Base-by-base conservation (phyloP, 768 basidiomycete genomes). In the Termitomyces sp. region DNA sequence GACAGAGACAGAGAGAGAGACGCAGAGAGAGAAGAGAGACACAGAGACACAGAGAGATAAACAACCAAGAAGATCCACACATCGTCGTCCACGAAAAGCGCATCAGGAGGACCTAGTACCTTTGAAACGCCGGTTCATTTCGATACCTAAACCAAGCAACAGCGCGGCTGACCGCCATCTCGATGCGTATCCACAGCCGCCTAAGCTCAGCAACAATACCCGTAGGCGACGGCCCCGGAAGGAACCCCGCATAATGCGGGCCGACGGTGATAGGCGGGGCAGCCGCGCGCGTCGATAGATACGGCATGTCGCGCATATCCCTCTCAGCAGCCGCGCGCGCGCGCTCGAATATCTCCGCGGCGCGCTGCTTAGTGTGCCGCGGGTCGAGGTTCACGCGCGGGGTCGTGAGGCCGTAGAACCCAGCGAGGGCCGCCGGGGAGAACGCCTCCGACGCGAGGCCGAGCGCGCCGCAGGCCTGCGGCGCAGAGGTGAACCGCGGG, bases 181-280 rank as follows among this genome's bases (percentile, higher is more conserved):
- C 16, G 1, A 52, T 1, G 1, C 56, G 40, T 1, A 57, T 53
- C 50, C 56, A 60, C 20, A 48, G 22, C 6, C 56, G 38, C 12
- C 33, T 26, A 1, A 57, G 18, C 14, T 24, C n/a, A 13, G 8
- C 13, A 1, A 54, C 3, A 1, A 57, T 20, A 3, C 56, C 60
- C 3, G 40, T 54, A 0, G 60, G 35, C 6, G 56, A 46, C 22
- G 60, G 16, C 2, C 33, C 33, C 2, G 60, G 56, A 2, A 44
- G 13, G n/a, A 18, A 20, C 8, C 42, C 60, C 7, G 40, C 45
- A 38, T 61, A 61, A 28, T 61, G 60, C 14, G 56, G 59, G 1
- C 59, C 54, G 9, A 33, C 26, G 1, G 14, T 32, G n/a, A 53
- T 44, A 3, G 54, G 49, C 2, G 38, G 26, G 16, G 59, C 44